Evolutionary conservation across 2,329 filamentous ascomycete genomes (phyloP).

Genomic region (Colletotrichum graminicola): DNA sequence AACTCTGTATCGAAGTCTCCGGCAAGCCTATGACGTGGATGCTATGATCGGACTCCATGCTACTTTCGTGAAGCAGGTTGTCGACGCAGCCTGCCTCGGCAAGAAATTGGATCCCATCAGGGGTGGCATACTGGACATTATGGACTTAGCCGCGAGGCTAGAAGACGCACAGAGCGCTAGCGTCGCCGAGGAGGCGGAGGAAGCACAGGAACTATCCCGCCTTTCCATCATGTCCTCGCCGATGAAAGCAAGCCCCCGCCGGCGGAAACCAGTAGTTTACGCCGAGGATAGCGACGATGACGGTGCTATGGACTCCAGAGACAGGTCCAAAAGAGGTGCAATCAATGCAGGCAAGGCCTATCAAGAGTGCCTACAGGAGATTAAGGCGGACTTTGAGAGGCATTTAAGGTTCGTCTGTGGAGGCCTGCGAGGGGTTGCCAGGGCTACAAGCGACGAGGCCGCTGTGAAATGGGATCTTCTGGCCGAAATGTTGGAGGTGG

Average conservation of each 20-base stretch:
- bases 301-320: constrained; percentile 49
- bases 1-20: constrained; percentile 69
- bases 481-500: constrained; percentile 80
- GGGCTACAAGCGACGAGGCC: constrained; percentile 74
- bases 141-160: constrained; percentile 81
- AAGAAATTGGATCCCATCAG: constrained; percentile 77
- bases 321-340: constrained; percentile 30
- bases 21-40: constrained; percentile 78
- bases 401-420: constrained; percentile 78
- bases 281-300: constrained; percentile 52
- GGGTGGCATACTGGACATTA: constrained; percentile 77
- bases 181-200: constrained; percentile 52
- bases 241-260: constrained; percentile 45
- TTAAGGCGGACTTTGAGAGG: constrained; percentile 73
- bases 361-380: constrained; percentile 63
- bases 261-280: constrained; percentile 40
- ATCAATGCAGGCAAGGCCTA: constrained; percentile 56
- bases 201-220: constrained; percentile 55
- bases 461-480: constrained; percentile 81
- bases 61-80: constrained; percentile 70
- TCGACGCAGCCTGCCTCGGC: constrained; percentile 78
- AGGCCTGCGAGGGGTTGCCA: constrained; percentile 79
- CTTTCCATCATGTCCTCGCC: constrained; percentile 54
- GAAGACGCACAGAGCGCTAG: constrained; percentile 67
- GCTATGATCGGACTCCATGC: constrained; percentile 81